A percentile compares a stretch with the other conserved stretches of the same genome.
Evolutionary conservation across 306 rosid genomes (phyloP).

Genomic region (Macrotyloma uniflorum): DNA sequence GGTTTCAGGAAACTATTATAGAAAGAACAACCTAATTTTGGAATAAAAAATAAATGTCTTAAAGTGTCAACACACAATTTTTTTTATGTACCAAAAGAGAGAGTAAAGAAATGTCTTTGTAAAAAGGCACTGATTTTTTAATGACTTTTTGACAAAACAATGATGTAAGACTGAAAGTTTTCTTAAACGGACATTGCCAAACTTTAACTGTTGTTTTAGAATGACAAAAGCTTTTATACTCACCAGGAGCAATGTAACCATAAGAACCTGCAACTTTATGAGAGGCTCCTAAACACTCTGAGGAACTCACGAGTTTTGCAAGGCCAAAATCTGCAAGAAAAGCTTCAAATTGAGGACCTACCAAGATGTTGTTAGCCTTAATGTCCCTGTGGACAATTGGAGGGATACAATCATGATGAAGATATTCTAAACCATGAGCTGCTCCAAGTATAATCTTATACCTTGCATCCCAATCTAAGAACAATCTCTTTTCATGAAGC

Average conservation of each 20-base stretch:
- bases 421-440: constrained; percentile 93
- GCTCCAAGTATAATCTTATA: constrained; percentile 82
- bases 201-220: background rate
- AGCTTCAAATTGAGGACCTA: constrained; percentile 84
- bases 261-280: constrained; percentile 84
- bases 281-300: constrained; percentile 67
- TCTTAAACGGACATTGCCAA: constrained; percentile 3
- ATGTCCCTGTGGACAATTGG: constrained; percentile 83
- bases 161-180: constrained; percentile 12
- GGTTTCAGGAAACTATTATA: constrained; percentile 2
- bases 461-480: constrained; percentile 98
- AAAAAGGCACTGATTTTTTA: background rate
- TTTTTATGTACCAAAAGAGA: background rate
- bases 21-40: constrained; percentile 5
- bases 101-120: background rate
- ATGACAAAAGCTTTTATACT: constrained; percentile 38
- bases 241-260: constrained; percentile 97
- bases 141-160: constrained; percentile 16
- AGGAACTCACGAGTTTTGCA: constrained; percentile 68
- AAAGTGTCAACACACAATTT: background rate
- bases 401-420: constrained; percentile 95
- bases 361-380: constrained; percentile 90
- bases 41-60: background rate
- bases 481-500: constrained; percentile 79
- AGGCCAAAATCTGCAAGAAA: constrained; percentile 93